Percentiles rank a stretch among this genome's conserved stretches.
Evolutionary conservation across 345 rosid genomes (phyloP).

Genomic region (Bruguiera parviflora): DNA sequence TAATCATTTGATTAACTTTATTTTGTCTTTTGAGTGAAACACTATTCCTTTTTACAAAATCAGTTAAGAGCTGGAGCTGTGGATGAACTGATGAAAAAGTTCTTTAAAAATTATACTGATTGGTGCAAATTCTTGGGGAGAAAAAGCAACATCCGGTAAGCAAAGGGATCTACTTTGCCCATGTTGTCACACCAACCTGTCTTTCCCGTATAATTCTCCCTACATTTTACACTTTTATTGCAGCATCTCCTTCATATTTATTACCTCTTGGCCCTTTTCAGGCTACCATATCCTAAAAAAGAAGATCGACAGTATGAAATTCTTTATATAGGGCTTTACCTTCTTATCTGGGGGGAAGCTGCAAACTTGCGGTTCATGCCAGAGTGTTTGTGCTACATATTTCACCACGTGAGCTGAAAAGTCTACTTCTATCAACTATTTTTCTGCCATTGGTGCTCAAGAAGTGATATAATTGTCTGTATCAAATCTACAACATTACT

Average conservation of each 20-base stretch:
- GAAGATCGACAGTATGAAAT: constrained; percentile 86
- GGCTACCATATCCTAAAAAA: constrained; percentile 69
- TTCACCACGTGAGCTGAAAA: constrained; percentile 80
- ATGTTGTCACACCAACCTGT: background rate
- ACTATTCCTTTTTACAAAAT: constrained; percentile 18
- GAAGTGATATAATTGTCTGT: background rate
- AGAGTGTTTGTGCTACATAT: constrained; percentile 87
- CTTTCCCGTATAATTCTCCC: too few species aligned
- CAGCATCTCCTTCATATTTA: background rate
- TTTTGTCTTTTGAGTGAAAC: constrained; percentile 16
- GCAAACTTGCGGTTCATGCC: constrained; percentile 94
- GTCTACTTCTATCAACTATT: constrained; percentile 2
- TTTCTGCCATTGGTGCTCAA: background rate
- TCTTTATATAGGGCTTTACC: constrained; percentile 81
- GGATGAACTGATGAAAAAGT: constrained; percentile 77
- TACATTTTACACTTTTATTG: background rate
- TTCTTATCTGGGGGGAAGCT: constrained; percentile 98
- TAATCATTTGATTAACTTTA: constrained; percentile 1
- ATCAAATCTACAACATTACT: background rate
- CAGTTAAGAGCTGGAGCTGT: constrained; percentile 72
- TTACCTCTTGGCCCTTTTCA: constrained; percentile 33
- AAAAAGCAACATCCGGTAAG: constrained; percentile 72
- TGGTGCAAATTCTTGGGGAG: constrained; percentile 90
- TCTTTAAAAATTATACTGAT: constrained; percentile 79
- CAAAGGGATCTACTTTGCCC: constrained; percentile 6